Evolutionary conservation across 768 basidiomycete species (phyloP).

Genomic region (Hortiboletus campestris): DNA sequence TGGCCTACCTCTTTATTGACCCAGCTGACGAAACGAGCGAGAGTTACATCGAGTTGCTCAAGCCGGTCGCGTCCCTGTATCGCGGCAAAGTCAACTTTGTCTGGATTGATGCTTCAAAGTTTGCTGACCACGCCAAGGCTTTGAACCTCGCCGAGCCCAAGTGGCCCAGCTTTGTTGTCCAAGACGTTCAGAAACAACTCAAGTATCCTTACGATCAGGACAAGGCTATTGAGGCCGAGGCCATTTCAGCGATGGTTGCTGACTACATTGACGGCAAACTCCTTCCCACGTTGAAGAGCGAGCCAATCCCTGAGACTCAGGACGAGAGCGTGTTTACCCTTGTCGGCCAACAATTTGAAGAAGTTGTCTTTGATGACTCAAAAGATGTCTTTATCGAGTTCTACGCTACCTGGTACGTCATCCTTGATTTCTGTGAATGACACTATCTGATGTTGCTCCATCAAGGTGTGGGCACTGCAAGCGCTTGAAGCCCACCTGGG

Average conservation of each 20-base stretch:
- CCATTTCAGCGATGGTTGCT: constrained; percentile 57
- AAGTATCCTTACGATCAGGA: constrained; percentile 85
- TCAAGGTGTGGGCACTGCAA: constrained; percentile 92
- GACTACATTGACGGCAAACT: constrained; percentile 72
- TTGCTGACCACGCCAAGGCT: constrained; percentile 92
- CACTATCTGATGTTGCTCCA: not conserved
- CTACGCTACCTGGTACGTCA: constrained; percentile 88
- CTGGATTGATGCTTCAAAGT: constrained; percentile 95
- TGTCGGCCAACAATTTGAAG: constrained; percentile 87
- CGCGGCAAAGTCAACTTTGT: constrained; percentile 95
- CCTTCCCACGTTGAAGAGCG: constrained; percentile 83
- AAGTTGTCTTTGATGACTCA: constrained; percentile 77
- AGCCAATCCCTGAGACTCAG: constrained; percentile 81
- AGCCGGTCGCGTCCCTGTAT: constrained; percentile 75
- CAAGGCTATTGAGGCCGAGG: constrained; percentile 56
- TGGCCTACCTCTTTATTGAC: constrained; percentile 95
- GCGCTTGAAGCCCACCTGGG: constrained; percentile 94
- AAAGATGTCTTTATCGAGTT: constrained; percentile 98
- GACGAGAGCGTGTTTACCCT: constrained; percentile 79
- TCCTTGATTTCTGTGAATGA: not conserved
- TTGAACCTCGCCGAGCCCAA: constrained; percentile 82
- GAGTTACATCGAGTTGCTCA: constrained; percentile 61
- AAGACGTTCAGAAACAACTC: constrained; percentile 77
- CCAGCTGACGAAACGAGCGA: constrained; percentile 66
- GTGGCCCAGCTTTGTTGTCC: constrained; percentile 95